Evolutionary conservation across 73 alveolate species (phyloP).

Genomic region (Urostyla sp.): DNA sequence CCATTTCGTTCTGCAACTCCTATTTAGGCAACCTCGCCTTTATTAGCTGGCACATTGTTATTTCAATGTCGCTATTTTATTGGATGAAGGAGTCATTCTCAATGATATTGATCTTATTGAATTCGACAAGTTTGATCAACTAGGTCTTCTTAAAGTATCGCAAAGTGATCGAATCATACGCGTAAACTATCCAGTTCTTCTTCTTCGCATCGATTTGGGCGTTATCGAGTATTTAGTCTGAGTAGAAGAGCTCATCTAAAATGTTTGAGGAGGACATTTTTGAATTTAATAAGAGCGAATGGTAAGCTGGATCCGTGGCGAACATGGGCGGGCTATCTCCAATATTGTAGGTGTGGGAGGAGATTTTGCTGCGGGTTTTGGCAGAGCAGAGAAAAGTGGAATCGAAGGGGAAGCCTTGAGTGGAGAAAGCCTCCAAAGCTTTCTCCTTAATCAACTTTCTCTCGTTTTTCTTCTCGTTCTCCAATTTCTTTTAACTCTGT

Average conservation of each 20-base stretch:
- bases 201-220: slow-evolving; percentile 6
- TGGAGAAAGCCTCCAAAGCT: too few species aligned
- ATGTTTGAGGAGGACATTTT: too few species aligned
- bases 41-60: slow-evolving; percentile 35
- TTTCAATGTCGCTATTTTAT: slow-evolving; percentile 39
- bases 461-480: too few species aligned
- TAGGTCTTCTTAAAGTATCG: slow-evolving; percentile 21
- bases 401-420: too few species aligned
- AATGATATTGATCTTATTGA: slow-evolving; percentile 24
- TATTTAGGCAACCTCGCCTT: slow-evolving; percentile 6
- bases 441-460: too few species aligned
- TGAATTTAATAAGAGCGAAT: too few species aligned
- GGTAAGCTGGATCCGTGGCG: too few species aligned
- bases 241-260: slow-evolving; percentile 36
- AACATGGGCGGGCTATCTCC: not conserved
- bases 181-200: slow-evolving; percentile 34
- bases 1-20: slow-evolving; percentile 19
- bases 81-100: slow-evolving; percentile 31
- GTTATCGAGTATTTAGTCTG: slow-evolving; percentile 23
- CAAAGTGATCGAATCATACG: slow-evolving; percentile 37
- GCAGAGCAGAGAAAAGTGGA: too few species aligned
- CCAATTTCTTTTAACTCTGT: too few species aligned
- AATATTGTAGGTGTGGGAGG: not conserved
- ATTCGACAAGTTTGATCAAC: slow-evolving; percentile 19
- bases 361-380: too few species aligned